Evolutionary conservation across 495 filamentous ascomycete species (phyloP).

Genomic region (Viridothelium virens): DNA sequence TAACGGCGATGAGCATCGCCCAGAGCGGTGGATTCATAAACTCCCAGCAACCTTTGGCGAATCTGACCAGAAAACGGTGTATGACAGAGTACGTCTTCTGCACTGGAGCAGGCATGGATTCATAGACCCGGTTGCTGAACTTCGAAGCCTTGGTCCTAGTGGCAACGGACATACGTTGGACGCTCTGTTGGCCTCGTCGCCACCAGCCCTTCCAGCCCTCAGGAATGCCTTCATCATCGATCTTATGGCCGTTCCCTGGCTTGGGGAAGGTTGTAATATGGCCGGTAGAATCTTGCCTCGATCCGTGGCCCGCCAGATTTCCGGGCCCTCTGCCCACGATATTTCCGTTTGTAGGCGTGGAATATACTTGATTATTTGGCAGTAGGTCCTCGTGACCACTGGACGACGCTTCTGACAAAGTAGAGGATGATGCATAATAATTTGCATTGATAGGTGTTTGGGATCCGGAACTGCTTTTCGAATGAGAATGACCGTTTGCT

Average conservation of each 20-base stretch:
- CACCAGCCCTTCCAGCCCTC: slow-evolving; percentile 25
- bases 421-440: slow-evolving; percentile 24
- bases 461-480: slow-evolving; percentile 25
- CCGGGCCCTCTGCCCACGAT: slow-evolving; percentile 27
- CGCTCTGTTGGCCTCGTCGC: background rate
- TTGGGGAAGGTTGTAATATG: slow-evolving; percentile 30
- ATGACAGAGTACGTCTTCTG: slow-evolving; percentile 47
- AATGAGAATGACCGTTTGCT: slow-evolving; percentile 20
- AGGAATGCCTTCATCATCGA: slow-evolving; percentile 18
- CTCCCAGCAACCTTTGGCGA: slow-evolving; percentile 64
- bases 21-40: slow-evolving; percentile 99
- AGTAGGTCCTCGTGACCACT: background rate
- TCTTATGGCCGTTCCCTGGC: slow-evolving; percentile 10
- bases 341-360: slow-evolving; percentile 42
- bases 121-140: slow-evolving; percentile 28
- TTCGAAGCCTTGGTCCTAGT: slow-evolving; percentile 11
- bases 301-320: slow-evolving; percentile 16
- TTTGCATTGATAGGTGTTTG: slow-evolving; percentile 20
- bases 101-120: slow-evolving; percentile 49
- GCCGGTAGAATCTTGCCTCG: slow-evolving; percentile 21
- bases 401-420: slow-evolving; percentile 15
- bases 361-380: background rate
- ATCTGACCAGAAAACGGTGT: slow-evolving; percentile 40
- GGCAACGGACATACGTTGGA: background rate
- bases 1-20: slow-evolving; percentile 85